These are phyloP conservation scores for Phtheirospermum japonicum DNA, from an alignment of 257 asterid species.

Conservation along the genomic window DNA sequence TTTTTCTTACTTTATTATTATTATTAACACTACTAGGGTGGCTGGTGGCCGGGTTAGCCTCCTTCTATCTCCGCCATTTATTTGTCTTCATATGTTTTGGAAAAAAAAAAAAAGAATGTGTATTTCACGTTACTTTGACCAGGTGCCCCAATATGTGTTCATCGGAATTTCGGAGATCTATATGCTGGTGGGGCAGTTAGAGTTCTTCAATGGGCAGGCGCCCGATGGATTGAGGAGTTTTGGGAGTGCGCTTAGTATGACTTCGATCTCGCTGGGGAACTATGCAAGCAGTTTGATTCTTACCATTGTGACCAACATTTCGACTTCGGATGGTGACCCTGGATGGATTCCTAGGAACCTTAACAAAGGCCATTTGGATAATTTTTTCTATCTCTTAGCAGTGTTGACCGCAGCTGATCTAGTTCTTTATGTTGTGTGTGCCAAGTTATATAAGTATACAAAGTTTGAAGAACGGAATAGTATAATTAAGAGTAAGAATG, in stretches of 20 bases:
- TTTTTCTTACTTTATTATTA: too few species aligned
- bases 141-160: conserved; percentile 54
- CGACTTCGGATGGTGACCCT: conserved; percentile 39
- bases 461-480: conserved; percentile 64
- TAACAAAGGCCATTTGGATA: conserved; percentile 57
- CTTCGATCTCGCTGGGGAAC: conserved; percentile 66
- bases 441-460: conserved; percentile 54
- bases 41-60: too few species aligned
- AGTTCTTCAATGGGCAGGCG: conserved; percentile 57
- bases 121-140: neutral
- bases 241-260: conserved; percentile 76
- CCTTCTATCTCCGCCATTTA: too few species aligned
- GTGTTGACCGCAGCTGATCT: conserved; percentile 54
- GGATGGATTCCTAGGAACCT: conserved; percentile 81
- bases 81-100: too few species aligned
- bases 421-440: conserved; percentile 45
- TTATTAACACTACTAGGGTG: too few species aligned
- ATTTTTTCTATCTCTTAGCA: conserved; percentile 59
- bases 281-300: conserved; percentile 64
- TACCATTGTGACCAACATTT: conserved; percentile 49
- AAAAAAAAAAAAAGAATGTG: too few species aligned
- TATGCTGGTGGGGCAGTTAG: conserved; percentile 67
- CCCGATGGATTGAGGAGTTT: conserved; percentile 73
- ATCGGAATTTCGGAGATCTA: conserved; percentile 70
- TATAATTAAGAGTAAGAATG: too few species aligned